Percentiles rank a stretch among this genome's conserved stretches.
Evolutionary conservation across 495 filamentous ascomycete species (phyloP).

Genomic region (Penicillium paxilli): DNA sequence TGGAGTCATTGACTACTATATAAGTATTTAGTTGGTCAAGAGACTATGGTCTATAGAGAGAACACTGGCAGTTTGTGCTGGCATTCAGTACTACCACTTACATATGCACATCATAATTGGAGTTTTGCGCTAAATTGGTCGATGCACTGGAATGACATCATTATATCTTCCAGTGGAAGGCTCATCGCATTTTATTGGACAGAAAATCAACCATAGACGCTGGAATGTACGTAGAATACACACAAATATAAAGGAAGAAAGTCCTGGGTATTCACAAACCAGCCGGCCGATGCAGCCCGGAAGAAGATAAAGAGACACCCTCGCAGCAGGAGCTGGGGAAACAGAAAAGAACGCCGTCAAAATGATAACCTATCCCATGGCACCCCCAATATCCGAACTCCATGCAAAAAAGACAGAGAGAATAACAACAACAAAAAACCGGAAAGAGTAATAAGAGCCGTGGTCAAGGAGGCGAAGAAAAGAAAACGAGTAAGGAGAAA

Average conservation of each 20-base stretch:
- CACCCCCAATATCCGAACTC: not conserved
- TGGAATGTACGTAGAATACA: conserved; percentile 1
- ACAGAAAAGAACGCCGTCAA: not conserved
- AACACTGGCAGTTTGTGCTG: too few relatives aligned
- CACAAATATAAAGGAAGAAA: conserved; percentile 5
- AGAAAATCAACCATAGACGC: not conserved
- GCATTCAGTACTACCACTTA: too few relatives aligned
- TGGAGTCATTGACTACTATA: too few relatives aligned
- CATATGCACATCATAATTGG: not conserved
- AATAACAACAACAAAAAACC: not conserved
- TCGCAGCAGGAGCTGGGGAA: not conserved
- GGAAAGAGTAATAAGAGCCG: not conserved
- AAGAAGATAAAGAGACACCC: not conserved
- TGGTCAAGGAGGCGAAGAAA: not conserved
- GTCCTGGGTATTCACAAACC: not conserved
- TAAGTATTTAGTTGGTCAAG: too few relatives aligned
- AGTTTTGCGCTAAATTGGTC: not conserved
- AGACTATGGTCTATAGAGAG: too few relatives aligned
- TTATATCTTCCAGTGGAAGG: not conserved
- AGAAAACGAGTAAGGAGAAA: not conserved
- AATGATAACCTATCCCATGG: not conserved
- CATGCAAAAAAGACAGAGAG: not conserved
- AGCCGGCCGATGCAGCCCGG: not conserved
- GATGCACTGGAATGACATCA: conserved; percentile 8
- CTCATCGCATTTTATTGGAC: conserved; percentile 7